Percentiles rank a stretch among this genome's conserved stretches.
phyloP scores from a whole-genome alignment of 1,284 basidiomycete species.

The Naganishia cerealis region DNA sequence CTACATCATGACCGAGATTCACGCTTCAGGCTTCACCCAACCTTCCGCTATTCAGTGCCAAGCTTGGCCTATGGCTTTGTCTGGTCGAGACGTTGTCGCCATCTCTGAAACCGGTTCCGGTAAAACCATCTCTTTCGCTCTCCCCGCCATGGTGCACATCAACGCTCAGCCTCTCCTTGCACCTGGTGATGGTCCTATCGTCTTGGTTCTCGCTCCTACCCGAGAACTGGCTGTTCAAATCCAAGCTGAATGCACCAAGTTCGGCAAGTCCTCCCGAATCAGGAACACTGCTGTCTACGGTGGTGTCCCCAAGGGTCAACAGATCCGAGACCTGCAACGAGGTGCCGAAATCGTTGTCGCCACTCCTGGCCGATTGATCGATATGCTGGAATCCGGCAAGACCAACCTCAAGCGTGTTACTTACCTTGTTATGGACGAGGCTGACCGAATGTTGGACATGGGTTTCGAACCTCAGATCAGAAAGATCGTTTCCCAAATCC shows the following conservation, averaged over 20 bases:
- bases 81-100: constrained; percentile 89
- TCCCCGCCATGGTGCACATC: constrained; percentile 98
- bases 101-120: constrained; percentile 96
- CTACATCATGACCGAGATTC: constrained; percentile 90
- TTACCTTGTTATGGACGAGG: constrained; percentile 98
- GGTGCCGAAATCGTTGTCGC: constrained; percentile 97
- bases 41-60: constrained; percentile 97
- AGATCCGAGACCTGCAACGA: constrained; percentile 94
- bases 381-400: constrained; percentile 94
- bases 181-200: constrained; percentile 95
- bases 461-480: constrained; percentile 98
- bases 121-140: constrained; percentile 87
- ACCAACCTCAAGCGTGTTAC: constrained; percentile 94
- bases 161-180: constrained; percentile 94
- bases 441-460: constrained; percentile 65
- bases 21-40: constrained; percentile 81
- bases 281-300: constrained; percentile 98
- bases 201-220: constrained; percentile 92
- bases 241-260: constrained; percentile 97
- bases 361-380: constrained; percentile 90
- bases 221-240: constrained; percentile 98
- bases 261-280: constrained; percentile 93
- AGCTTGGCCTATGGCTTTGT: constrained; percentile 96
- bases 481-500: constrained; percentile 95
- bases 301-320: constrained; percentile 95